These are phyloP conservation scores for Bimuria novae-zelandiae DNA, from an alignment of 2,329 filamentous ascomycete species.

Conservation along the genomic window DNA sequence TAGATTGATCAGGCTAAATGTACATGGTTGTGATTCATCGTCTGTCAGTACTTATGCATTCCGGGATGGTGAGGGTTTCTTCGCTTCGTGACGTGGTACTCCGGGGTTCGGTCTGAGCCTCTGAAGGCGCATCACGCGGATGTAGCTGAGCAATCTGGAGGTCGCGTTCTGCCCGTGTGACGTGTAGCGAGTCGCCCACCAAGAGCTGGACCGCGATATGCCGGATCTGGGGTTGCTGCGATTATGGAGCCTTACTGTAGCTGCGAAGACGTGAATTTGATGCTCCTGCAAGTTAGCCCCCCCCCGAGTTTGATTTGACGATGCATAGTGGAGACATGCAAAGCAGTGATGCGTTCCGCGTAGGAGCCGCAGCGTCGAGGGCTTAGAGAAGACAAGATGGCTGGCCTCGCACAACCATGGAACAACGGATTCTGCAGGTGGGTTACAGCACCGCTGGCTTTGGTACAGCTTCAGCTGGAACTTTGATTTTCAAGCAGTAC, in stretches of 20 bases:
- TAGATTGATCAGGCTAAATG: too few relatives aligned
- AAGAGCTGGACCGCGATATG: background rate
- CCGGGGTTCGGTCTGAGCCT: background rate
- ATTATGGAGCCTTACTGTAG: background rate
- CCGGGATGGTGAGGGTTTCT: background rate
- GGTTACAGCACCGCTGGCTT: background rate
- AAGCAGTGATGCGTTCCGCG: background rate
- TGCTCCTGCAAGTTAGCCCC: conserved; percentile 23
- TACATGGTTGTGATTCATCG: too few relatives aligned
- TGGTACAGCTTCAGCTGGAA: background rate
- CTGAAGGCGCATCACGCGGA: background rate
- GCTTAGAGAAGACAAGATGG: too few relatives aligned
- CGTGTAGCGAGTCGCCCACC: background rate
- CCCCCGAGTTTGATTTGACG: background rate
- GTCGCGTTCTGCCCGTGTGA: background rate
- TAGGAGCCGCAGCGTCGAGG: background rate
- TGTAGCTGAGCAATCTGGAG: background rate
- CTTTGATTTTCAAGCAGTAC: background rate
- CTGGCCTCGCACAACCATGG: background rate
- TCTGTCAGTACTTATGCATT: too few relatives aligned
- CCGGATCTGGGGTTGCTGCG: background rate
- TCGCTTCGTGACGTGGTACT: background rate
- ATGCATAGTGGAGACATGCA: conserved; percentile 6
- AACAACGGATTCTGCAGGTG: background rate
- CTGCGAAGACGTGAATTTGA: conserved; percentile 5